These are phyloP conservation scores for Ustilago cynodontis DNA, from an alignment of 1,284 basidiomycete species.

Conservation along the genomic window DNA sequence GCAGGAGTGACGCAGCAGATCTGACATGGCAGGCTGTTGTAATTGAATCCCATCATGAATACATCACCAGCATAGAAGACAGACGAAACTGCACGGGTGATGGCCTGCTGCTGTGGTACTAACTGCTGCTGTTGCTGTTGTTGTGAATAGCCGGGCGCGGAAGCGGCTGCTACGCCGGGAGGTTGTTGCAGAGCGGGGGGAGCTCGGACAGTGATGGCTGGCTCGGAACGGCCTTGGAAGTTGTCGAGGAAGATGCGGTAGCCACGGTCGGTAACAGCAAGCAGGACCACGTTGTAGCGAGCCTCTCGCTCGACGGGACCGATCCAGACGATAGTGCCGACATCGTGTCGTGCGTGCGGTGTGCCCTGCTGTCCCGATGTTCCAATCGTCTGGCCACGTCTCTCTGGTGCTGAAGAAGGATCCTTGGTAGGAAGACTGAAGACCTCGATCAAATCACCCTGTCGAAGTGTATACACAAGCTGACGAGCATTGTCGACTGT, in stretches of 20 bases:
- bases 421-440: slow-evolving; percentile 59
- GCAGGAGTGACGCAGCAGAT: slow-evolving; percentile 53
- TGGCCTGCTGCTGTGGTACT: slow-evolving; percentile 18
- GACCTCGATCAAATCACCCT: slow-evolving; percentile 64
- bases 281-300: slow-evolving; percentile 54
- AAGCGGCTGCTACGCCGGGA: slow-evolving; percentile 32
- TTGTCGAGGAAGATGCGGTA: slow-evolving; percentile 67
- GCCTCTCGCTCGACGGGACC: slow-evolving; percentile 53
- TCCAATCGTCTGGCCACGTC: slow-evolving; percentile 60
- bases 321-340: slow-evolving; percentile 62
- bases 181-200: slow-evolving; percentile 52
- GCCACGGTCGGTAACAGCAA: slow-evolving; percentile 67
- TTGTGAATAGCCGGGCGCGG: slow-evolving; percentile 18
- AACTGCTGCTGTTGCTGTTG: slow-evolving; percentile 25
- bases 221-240: slow-evolving; percentile 58
- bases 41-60: slow-evolving; percentile 59
- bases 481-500: slow-evolving; percentile 61
- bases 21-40: slow-evolving; percentile 41
- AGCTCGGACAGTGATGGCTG: slow-evolving; percentile 44
- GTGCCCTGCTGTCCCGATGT: slow-evolving; percentile 64
- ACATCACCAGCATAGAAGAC: slow-evolving; percentile 52
- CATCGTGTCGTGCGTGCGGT: slow-evolving; percentile 59
- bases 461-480: slow-evolving; percentile 64
- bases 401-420: slow-evolving; percentile 58
- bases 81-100: slow-evolving; percentile 48